Base-by-base conservation (phyloP, 2,329 filamentous ascomycete species). In the Talaromyces sp. region DNA sequence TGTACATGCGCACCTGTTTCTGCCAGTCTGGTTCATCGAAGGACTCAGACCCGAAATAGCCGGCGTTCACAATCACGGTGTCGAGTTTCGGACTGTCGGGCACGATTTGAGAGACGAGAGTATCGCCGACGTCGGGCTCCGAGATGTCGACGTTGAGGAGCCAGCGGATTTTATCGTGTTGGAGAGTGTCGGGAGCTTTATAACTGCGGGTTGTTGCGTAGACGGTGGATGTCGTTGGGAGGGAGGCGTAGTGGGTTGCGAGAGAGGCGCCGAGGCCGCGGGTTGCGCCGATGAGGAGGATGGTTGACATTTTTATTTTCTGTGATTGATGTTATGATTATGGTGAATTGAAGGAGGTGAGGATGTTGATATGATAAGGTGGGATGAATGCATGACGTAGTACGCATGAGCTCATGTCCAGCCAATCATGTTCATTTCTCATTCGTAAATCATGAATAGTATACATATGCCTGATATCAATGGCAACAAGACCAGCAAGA, bases 1-100 rank as follows among this genome's bases (percentile, higher is more conserved):
- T 90, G 74, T 92, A 92, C 87, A 91, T 92, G 67, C 82, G 84
- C 59, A 90, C 82, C 74, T 92, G 82, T 37, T 87, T 85, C 33
- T 86, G 84, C 82, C 87, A 91, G 67, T 87, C 83, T 0, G 88
- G 88, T 1, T 86, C 81, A 60, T 83, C 77, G 65, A 90, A 86
- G 67, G 86, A 83, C 70, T 92, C 90, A 2, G 85, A 87, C 22
- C 81, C 83, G 71, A 92, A 92, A 74, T 88, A 87, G 8, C 89
- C 89, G 0, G 89, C 89, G 2, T 86, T 87, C 69, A 92, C 86
- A 71, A 91, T 85, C 73, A 88, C 75, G 3, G 79, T 76, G 71
- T 81, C 74, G 68, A 85, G 78, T 3, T 7, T 33, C 31, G 19
- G 27, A 69, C 83, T 81, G 11, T 80, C 74, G 13, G 81, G 81